A percentile compares a stretch with the other conserved stretches of the same genome.
Conservation (phyloP, 306 rosid genomes). For the Cicer arietinum region DNA sequence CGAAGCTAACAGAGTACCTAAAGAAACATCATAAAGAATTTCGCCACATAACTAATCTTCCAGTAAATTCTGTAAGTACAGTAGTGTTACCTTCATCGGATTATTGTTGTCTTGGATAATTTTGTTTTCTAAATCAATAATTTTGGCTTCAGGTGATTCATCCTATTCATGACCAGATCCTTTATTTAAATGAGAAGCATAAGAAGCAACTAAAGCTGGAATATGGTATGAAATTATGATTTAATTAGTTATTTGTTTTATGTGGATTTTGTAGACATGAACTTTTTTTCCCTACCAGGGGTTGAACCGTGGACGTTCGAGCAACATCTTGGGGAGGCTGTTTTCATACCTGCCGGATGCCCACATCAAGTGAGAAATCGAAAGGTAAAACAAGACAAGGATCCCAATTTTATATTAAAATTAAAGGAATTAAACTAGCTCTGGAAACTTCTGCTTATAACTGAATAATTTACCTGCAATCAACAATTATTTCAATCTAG, state of each 20-base stretch:
- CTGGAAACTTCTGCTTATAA: not conserved
- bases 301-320: slow-evolving; percentile 77
- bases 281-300: slow-evolving; percentile 42
- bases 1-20: slow-evolving; percentile 61
- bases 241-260: slow-evolving; percentile 15
- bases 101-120: slow-evolving; percentile 6
- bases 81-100: not conserved
- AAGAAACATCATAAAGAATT: slow-evolving; percentile 60
- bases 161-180: slow-evolving; percentile 71
- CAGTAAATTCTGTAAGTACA: slow-evolving; percentile 54
- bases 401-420: slow-evolving; percentile 1
- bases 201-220: slow-evolving; percentile 68
- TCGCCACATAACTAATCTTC: slow-evolving; percentile 57
- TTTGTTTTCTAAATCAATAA: slow-evolving; percentile 14
- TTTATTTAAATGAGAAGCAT: slow-evolving; percentile 63
- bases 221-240: slow-evolving; percentile 55
- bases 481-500: not conserved
- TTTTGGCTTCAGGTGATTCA: slow-evolving; percentile 62
- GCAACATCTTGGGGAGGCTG: slow-evolving; percentile 74
- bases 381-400: slow-evolving; percentile 46
- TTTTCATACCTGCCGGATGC: slow-evolving; percentile 76
- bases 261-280: slow-evolving; percentile 25
- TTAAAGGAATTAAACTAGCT: slow-evolving; percentile 3
- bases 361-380: slow-evolving; percentile 79
- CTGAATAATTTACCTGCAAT: not conserved